Conservation (phyloP, 176 grass and related monocot species). For the Bonia amplexicaulis region DNA sequence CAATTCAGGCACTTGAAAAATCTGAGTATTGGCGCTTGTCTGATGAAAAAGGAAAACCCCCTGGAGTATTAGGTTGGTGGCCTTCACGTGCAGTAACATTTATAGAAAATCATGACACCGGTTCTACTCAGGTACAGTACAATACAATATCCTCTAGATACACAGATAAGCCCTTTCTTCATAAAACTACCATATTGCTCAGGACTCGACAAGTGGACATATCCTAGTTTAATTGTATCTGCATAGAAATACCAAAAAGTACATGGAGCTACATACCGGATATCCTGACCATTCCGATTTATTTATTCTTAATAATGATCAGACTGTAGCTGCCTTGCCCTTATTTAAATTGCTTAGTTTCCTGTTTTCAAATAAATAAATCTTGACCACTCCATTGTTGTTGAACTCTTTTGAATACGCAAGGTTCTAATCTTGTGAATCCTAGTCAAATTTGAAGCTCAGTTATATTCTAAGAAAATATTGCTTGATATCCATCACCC, state of each 20-base stretch:
- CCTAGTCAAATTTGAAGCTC: not conserved
- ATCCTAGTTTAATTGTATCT: slow-evolving; percentile 5
- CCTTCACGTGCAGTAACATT: slow-evolving; percentile 96
- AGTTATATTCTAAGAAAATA: not conserved
- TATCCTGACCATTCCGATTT: slow-evolving; percentile 6
- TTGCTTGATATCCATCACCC: not conserved
- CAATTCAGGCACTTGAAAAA: slow-evolving; percentile 67
- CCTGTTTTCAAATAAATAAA: not conserved
- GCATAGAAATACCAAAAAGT: not conserved
- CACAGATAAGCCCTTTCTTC: not conserved
- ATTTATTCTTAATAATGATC: not conserved
- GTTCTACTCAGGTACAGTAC: slow-evolving; percentile 95
- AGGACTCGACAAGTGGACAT: not conserved
- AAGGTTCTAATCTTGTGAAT: slow-evolving; percentile 5
- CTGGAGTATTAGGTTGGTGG: slow-evolving; percentile 96
- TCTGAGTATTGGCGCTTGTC: slow-evolving; percentile 95
- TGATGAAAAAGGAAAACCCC: slow-evolving; percentile 80
- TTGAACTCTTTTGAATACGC: not conserved
- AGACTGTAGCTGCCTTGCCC: not conserved
- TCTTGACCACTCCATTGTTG: not conserved
- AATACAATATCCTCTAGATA: not conserved
- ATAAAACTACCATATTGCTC: not conserved
- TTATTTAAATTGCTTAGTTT: not conserved
- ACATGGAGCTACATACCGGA: not conserved
- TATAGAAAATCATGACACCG: slow-evolving; percentile 98